These are phyloP conservation scores for Gloeopeniophorella convolvens DNA, from an alignment of 768 basidiomycete species.

Conservation along the genomic window DNA sequence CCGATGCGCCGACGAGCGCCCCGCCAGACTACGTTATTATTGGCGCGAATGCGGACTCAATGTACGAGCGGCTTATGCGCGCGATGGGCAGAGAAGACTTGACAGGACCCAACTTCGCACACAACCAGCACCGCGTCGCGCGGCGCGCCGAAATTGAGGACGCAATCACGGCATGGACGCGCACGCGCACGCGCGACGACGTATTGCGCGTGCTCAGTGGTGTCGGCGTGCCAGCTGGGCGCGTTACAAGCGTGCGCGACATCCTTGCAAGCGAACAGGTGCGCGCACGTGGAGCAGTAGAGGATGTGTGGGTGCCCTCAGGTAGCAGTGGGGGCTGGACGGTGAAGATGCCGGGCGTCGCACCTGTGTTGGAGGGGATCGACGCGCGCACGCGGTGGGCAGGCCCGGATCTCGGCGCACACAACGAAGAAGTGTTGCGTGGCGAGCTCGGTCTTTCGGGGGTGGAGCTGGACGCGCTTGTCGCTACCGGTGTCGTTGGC, in stretches of 20 bases:
- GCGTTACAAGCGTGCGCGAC: conserved; percentile 57
- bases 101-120: conserved; percentile 43
- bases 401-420: conserved; percentile 56
- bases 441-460: conserved; percentile 26
- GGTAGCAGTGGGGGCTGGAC: conserved; percentile 42
- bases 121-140: conserved; percentile 37
- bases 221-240: conserved; percentile 57
- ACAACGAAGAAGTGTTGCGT: conserved; percentile 30
- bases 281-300: conserved; percentile 46
- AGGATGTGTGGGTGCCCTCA: conserved; percentile 48
- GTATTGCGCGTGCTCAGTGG: conserved; percentile 43
- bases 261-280: conserved; percentile 54
- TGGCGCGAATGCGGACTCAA: conserved; percentile 64
- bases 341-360: conserved; percentile 62
- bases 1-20: conserved; percentile 32
- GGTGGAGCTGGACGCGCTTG: conserved; percentile 24
- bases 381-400: conserved; percentile 58
- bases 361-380: conserved; percentile 55
- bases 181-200: conserved; percentile 41
- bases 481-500: conserved; percentile 25
- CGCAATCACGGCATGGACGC: conserved; percentile 59
- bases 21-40: conserved; percentile 56
- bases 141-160: conserved; percentile 48
- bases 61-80: conserved; percentile 62
- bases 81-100: conserved; percentile 55